These are phyloP conservation scores for Cornus suecica DNA, from an alignment of 148 eudicot genomes.

Conservation along the genomic window DNA sequence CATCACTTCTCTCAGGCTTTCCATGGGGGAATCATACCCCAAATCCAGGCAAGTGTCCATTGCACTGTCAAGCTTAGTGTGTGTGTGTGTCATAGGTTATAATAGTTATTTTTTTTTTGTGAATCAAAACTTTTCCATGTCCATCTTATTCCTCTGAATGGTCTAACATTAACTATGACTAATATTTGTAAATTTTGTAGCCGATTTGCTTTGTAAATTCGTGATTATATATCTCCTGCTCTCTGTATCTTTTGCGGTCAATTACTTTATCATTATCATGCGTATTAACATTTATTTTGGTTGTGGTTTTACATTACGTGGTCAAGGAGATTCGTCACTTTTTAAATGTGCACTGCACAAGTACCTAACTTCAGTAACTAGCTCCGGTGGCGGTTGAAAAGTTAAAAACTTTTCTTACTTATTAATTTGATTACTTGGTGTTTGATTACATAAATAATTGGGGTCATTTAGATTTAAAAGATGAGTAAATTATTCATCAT, in stretches of 20 bases:
- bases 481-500: too few species aligned
- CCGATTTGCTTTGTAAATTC: not conserved
- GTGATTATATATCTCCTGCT: not conserved
- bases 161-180: not conserved
- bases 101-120: not conserved
- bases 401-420: too few species aligned
- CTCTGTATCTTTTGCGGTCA: not conserved
- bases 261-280: not conserved
- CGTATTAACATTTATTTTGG: not conserved
- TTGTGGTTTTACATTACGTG: not conserved
- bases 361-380: too few species aligned
- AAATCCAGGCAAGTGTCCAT: constrained; percentile 48
- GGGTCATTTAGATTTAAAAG: too few species aligned
- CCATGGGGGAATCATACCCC: constrained; percentile 40
- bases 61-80: not conserved
- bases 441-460: too few species aligned
- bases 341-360: not conserved
- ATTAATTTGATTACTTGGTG: too few species aligned
- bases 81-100: not conserved
- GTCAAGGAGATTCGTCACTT: not conserved
- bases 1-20: constrained; percentile 47
- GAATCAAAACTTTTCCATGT: not conserved
- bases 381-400: too few species aligned
- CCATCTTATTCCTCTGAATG: not conserved
- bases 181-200: not conserved